These are phyloP conservation scores for Vigna radiata DNA, from an alignment of 306 rosid genomes.

Conservation along the genomic window DNA sequence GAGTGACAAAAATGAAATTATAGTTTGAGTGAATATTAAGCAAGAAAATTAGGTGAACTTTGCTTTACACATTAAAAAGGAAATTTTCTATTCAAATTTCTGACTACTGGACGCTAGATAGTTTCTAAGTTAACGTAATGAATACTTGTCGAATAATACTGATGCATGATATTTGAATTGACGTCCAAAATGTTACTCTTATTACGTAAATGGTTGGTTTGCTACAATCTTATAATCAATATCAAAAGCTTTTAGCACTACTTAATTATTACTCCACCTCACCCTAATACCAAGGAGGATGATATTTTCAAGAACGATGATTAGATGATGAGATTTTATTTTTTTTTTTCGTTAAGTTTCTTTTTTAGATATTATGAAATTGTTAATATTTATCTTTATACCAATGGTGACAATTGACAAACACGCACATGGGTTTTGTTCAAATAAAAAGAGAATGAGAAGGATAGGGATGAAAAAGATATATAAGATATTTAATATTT, in stretches of 20 bases:
- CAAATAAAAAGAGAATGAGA: too few species aligned
- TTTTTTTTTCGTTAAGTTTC: too few species aligned
- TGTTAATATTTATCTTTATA: too few species aligned
- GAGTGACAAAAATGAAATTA: background rate
- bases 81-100: too few species aligned
- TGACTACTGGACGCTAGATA: background rate
- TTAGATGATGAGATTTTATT: background rate
- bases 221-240: background rate
- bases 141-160: background rate
- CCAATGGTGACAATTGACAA: too few species aligned
- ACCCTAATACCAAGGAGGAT: background rate
- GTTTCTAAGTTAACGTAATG: constrained; percentile 14
- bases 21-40: background rate
- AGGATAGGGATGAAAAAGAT: too few species aligned
- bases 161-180: constrained; percentile 46
- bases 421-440: too few species aligned
- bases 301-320: background rate
- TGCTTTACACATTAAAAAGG: too few species aligned
- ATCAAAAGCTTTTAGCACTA: background rate
- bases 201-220: background rate
- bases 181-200: constrained; percentile 12
- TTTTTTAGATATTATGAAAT: too few species aligned
- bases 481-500: too few species aligned
- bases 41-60: background rate
- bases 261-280: background rate